Base-by-base conservation (phyloP, 768 basidiomycete species). In the Russula vinacea region DNA sequence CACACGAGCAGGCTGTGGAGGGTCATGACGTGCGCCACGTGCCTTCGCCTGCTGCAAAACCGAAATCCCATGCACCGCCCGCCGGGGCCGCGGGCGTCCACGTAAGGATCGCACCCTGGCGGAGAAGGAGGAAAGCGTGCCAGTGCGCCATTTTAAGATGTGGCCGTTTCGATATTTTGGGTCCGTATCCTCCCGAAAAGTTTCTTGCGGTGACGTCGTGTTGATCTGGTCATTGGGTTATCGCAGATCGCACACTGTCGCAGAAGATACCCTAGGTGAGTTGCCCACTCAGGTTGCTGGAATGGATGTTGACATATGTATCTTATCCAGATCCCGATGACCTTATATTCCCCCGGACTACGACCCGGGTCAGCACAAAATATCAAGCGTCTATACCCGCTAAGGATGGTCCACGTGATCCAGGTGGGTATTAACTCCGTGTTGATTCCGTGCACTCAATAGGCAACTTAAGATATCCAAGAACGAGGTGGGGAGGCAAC, bases 101-200 rank as follows among this genome's bases (percentile, higher is more conserved):
- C 81, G 90, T 52, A 92, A 92, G 71, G 90, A 91, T 71, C 82
- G 83, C 66, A 74, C 74, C 51, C 82, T 86, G 60, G 86, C 88
- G 3, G 90, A 92, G 70, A 84, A 83, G 69, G 90, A 90, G 74
- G 89, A 89, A 75, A 89, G 82, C 65, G 76, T 88, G 62, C 82
- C 85, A 24, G 85, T 92, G 65, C 92, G 89, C 71, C 88, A 92
- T 75, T 94, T 84, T 78, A 92, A 88, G 74, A 88, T 88, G 86
- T 95, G 89, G 92, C 91, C 87, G 4, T 97, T 95, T 77, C 83
- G 97, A 62, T 99, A 99, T 77, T 98, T 98, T 74, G 94, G 94
- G 94, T 94, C 74, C 75, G 89, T 47, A 29, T 16, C 26, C 44
- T 40, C 29, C 42, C 14, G 5, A 50, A 9, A 24, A 39, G 33